Evolutionary conservation across 169 alveolate genomes (phyloP).

Genomic region (Cryptosporidium muris): DNA sequence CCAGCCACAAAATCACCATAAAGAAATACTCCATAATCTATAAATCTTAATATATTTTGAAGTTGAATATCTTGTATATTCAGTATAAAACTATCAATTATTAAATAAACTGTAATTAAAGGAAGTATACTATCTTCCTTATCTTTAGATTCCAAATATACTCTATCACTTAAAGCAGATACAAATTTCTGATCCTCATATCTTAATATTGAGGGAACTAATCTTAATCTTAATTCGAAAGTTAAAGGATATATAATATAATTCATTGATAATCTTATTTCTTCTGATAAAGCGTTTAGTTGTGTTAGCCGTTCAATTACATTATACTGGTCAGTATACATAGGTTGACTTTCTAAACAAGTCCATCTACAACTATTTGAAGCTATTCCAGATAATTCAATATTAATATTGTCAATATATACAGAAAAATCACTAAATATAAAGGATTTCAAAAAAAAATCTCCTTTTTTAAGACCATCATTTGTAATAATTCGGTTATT

Average conservation of each 20-base stretch:
- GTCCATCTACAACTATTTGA: not conserved
- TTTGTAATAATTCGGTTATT: constrained; percentile 10
- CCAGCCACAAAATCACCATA: constrained; percentile 67
- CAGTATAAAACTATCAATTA: constrained; percentile 31
- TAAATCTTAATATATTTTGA: constrained; percentile 10
- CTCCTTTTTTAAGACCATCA: constrained; percentile 9
- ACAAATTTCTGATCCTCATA: constrained; percentile 54
- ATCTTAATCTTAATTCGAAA: constrained; percentile 54
- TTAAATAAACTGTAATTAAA: constrained; percentile 28
- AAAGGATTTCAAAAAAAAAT: constrained; percentile 50
- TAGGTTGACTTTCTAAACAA: not conserved
- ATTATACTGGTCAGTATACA: not conserved
- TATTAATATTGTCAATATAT: constrained; percentile 10
- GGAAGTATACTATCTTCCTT: constrained; percentile 42
- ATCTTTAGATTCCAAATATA: constrained; percentile 27
- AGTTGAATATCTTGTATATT: constrained; percentile 21
- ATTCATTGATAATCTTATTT: constrained; percentile 8
- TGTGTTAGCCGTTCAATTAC: not conserved
- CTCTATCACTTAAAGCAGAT: constrained; percentile 53
- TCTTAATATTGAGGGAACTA: constrained; percentile 24
- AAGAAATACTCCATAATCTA: constrained; percentile 44
- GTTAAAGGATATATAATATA: constrained; percentile 45
- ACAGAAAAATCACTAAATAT: constrained; percentile 31
- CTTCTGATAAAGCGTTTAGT: constrained; percentile 6
- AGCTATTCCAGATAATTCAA: not conserved